phyloP scores from a whole-genome alignment of 495 filamentous ascomycete species.

The Sabuloglossum arenarium region DNA sequence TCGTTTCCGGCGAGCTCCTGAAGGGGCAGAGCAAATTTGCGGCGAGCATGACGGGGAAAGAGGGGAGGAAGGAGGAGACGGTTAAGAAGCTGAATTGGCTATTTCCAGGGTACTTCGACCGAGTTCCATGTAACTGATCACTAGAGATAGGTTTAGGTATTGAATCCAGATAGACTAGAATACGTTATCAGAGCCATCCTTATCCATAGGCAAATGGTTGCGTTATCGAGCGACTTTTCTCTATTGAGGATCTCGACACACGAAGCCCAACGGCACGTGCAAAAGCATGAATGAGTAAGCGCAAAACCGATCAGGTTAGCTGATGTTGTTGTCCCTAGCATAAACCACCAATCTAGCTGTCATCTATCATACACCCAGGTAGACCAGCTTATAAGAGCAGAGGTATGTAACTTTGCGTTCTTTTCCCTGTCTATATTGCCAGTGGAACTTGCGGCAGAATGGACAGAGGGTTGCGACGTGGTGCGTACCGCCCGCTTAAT shows the following conservation, averaged over 20 bases:
- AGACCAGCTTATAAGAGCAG: not conserved
- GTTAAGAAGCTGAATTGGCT: conserved; percentile 53
- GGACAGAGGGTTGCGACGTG: not conserved
- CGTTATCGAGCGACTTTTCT: too few relatives aligned
- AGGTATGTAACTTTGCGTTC: not conserved
- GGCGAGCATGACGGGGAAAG: conserved; percentile 18
- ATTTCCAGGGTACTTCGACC: conserved; percentile 31
- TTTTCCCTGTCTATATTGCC: not conserved
- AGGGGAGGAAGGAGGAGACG: conserved; percentile 19
- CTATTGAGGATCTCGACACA: too few relatives aligned
- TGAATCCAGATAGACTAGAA: not conserved
- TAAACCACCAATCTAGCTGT: not conserved
- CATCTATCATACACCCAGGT: not conserved
- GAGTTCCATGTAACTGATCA: not conserved
- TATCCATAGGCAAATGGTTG: too few relatives aligned
- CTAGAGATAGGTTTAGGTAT: not conserved
- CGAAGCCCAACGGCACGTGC: too few relatives aligned
- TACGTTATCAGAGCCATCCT: too few relatives aligned
- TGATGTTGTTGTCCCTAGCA: not conserved
- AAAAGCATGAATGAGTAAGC: too few relatives aligned
- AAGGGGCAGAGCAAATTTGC: conserved; percentile 38
- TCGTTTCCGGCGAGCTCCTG: conserved; percentile 62
- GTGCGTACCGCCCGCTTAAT: not conserved
- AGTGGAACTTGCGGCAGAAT: not conserved
- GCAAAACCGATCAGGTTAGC: not conserved